Evolutionary conservation across 192 early-diverging fungal genomes (phyloP), one percentile per base, ranked within the genome.

Genomic region (Haplosporangium gracile): DNA sequence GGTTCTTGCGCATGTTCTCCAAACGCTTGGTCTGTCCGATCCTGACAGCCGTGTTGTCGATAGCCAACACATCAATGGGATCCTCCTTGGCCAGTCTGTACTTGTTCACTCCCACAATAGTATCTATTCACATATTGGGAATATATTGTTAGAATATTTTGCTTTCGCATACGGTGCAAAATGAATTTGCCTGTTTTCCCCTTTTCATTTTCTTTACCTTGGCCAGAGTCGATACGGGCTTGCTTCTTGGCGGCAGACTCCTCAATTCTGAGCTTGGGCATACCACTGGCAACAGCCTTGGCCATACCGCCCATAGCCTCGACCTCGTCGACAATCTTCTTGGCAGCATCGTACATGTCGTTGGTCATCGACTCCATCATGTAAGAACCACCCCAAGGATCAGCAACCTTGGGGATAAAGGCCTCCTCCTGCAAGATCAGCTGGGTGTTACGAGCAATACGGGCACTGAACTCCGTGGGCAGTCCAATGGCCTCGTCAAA

Each of bases 321-420:
- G 15, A 95, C 91, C 84, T 97, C 97, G 29, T 95, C 89, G 70
- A 97, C 93, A 73, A 96, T 93, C 55, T 88, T 89, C 55, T 89
- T 87, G 3, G 97, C 95, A 0, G 86, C 80, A 39, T 95, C 91
- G 88, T 93, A 96, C 75, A 97, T 90, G 49, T 95, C 92, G 74
- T 95, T 93, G 42, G 97, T 97, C 89, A 97, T 89, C 5, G 93
- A 93, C 91, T 97, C 97, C 97, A 97, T 97, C 95, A 97, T 95
- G 87, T 96, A 97, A 26, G 95, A 96, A 34, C 97, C 97, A 6
- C 95, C 97, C 97, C 97, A 97, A 3, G 97, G 97, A 77, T 97
- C 97, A 36, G 96, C 96, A 10, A 97, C 96, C 86, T 94, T 95
- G 20, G 97, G 96, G 42, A 97, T 97, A 53, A 92, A 91, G 8